A percentile compares a stretch with the other conserved stretches of the same genome.
phyloP scores from a whole-genome alignment of 2,329 filamentous ascomycete species.

The Fusarium ambrosium region DNA sequence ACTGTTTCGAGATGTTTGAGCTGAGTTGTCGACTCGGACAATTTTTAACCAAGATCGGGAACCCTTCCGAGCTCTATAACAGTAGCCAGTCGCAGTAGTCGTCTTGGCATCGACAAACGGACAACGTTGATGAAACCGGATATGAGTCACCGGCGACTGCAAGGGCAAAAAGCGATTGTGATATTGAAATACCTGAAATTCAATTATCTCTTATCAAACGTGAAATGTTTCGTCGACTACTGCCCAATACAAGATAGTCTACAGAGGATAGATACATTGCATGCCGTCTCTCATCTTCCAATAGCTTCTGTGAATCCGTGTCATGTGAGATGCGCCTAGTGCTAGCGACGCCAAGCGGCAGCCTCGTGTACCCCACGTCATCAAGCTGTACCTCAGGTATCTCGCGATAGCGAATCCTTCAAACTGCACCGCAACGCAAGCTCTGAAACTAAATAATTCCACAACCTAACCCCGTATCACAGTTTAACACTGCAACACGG shows the following conservation, averaged over 20 bases:
- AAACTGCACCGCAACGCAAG: not conserved
- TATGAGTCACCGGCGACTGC: not conserved
- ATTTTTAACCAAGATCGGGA: conserved; percentile 34
- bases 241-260: not conserved
- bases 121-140: not conserved
- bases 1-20: conserved; percentile 6
- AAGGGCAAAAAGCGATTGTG: not conserved
- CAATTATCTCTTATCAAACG: not conserved
- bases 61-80: conserved; percentile 29
- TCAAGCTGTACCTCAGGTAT: conserved; percentile 20
- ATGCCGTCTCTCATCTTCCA: not conserved
- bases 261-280: not conserved
- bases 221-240: not conserved
- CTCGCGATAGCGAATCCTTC: not conserved
- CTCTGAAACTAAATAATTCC: not conserved
- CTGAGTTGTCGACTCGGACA: not conserved
- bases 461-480: not conserved
- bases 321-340: conserved; percentile 39
- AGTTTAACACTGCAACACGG: not conserved
- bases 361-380: conserved; percentile 31
- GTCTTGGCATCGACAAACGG: not conserved
- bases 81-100: not conserved
- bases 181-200: not conserved
- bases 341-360: conserved; percentile 14
- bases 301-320: conserved; percentile 23